Evolutionary conservation across 129 eudicot genomes (phyloP), one percentile per base, ranked within the genome.

Genomic region (Logfia minima): DNA sequence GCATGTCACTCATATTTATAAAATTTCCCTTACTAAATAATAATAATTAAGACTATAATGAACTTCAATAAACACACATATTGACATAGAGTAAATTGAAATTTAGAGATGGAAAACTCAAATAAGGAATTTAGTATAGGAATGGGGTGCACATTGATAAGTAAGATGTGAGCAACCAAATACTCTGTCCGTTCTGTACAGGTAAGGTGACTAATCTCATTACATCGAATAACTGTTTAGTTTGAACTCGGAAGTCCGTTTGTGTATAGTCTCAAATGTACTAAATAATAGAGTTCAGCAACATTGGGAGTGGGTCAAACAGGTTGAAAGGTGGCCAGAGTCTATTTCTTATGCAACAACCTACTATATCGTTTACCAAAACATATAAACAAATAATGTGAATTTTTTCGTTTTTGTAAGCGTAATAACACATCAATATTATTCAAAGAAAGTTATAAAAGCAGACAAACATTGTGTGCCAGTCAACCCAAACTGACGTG

Each of bases 1-100:
- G 8, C 64, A 67, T 74, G 67, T 66, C 23, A 72, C 64, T 43
- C 51, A 13, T 22, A 56, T 66, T 61, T 53, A 39, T 28, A 45
- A 64, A 80, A 18, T n/a, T 4, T 53, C 7, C 60, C 60, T 4
- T 13, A 51, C 4, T 6, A 1, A 21, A 22, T 17, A 58, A 1
- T 56, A 73, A 39, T 7, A 14, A 34, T 32, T 19, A 63, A 28
- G 68, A 63, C 39, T 9, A 31, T 14, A 63, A 68, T 10, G 3
- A 11, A 32, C 10, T 13, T 61, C 5, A 68, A 29, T 72, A 78
- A 78, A 41, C 53, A 18, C 26, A 39, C 45, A 26, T 21, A 35
- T 32, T 72, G 29, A 3, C 52, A 55, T 29, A 72, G 31, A 10
- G 24, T 71, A 24, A 16, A 48, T 41, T 18, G 29, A 4, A 28